Conservation (phyloP, 345 rosid genomes). For the Eucalyptus guilfoylei region DNA sequence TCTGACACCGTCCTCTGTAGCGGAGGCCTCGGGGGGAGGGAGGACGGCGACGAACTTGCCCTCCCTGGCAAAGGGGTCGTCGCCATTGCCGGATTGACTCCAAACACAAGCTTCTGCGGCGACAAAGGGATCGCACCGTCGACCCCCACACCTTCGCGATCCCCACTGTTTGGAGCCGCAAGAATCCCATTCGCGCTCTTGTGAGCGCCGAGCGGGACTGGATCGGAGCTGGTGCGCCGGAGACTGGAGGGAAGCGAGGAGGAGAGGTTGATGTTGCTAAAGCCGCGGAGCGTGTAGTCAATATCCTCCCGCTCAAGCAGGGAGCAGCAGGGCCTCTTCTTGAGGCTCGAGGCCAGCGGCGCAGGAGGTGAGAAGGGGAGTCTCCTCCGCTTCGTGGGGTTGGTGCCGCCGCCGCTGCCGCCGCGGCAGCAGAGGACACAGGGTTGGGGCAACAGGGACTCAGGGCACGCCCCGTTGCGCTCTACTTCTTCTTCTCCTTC, state of each 20-base stretch:
- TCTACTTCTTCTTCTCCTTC: neutral
- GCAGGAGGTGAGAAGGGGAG: neutral
- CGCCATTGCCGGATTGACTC: neutral
- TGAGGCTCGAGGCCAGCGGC: neutral
- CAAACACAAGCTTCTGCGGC: neutral
- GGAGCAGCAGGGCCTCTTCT: neutral
- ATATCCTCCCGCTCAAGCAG: neutral
- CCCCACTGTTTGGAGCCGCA: neutral
- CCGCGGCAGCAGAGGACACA: neutral
- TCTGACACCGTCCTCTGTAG: neutral
- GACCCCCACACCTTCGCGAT: neutral
- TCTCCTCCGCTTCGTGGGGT: neutral
- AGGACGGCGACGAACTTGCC: neutral
- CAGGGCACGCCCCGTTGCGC: neutral
- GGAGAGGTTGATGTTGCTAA: conserved; percentile 18
- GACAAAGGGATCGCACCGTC: neutral
- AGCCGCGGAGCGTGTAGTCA: neutral
- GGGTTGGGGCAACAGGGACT: neutral
- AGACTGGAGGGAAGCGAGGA: neutral
- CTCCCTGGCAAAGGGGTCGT: neutral
- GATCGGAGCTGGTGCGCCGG: neutral
- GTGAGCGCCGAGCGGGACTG: neutral
- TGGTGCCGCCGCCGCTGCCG: neutral
- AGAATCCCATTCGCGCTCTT: neutral
- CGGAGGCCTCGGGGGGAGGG: conserved; percentile 7